phyloP scores from a whole-genome alignment of 2,329 filamentous ascomycete species.

The Fusarium humuli region DNA sequence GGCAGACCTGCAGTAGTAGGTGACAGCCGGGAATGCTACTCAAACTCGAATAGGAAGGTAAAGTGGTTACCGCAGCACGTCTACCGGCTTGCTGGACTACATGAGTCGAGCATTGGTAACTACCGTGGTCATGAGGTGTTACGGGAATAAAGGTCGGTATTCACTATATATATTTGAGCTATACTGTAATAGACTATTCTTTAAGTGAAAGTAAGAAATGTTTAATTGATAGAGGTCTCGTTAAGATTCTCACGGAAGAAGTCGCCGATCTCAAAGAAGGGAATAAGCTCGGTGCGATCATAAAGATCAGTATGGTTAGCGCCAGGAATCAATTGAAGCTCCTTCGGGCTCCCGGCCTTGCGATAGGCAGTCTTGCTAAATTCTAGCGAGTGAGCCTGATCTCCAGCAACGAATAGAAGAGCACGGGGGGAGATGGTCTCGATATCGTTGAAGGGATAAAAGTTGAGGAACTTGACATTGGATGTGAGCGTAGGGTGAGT shows the following conservation, averaged over 20 bases:
- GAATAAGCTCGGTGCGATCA: background rate
- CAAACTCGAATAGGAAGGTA: background rate
- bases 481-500: background rate
- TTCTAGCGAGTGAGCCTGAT: background rate
- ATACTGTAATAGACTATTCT: rapidly evolving
- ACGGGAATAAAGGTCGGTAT: background rate
- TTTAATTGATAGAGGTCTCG: background rate
- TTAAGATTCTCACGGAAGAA: background rate
- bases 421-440: background rate
- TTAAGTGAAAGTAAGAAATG: no score
- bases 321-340: background rate
- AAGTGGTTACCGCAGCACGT: background rate
- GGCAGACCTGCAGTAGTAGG: background rate
- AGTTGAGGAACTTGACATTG: background rate
- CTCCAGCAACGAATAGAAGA: background rate
- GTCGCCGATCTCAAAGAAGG: background rate
- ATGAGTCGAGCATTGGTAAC: background rate
- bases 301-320: background rate
- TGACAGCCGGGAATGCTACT: background rate
- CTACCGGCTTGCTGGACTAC: rapidly evolving
- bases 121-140: background rate
- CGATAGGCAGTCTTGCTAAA: background rate
- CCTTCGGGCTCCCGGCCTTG: background rate
- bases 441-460: background rate
- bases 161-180: background rate